A percentile compares a stretch with the other conserved stretches of the same genome.
phyloP scores from a whole-genome alignment of 73 alveolate genomes.

The Breviolum minutum region DNA sequence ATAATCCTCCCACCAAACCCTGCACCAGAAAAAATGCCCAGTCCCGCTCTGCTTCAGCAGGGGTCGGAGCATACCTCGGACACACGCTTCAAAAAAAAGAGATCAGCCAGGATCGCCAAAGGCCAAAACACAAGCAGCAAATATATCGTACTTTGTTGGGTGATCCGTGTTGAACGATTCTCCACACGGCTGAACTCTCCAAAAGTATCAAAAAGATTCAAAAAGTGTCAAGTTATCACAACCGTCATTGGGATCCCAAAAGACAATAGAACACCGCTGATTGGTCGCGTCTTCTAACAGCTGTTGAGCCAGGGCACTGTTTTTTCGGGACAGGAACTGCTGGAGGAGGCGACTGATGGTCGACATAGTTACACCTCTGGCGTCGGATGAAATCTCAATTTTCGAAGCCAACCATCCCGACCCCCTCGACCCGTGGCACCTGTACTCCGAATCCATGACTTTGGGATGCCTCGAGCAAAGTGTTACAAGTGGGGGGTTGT shows the following conservation, averaged over 20 bases:
- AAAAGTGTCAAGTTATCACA: neutral
- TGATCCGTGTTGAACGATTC: too few relatives aligned
- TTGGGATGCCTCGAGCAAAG: conserved; percentile 1
- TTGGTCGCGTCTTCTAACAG: neutral
- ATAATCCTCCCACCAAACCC: neutral
- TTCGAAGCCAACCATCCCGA: too few relatives aligned
- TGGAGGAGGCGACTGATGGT: conserved; percentile 88
- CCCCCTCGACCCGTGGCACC: neutral
- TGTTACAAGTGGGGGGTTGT: neutral
- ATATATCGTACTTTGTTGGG: too few relatives aligned
- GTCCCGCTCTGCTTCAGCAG: conserved; percentile 89
- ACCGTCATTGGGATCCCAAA: neutral
- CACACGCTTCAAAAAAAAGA: neutral
- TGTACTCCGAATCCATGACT: conserved; percentile 39
- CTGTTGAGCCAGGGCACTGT: conserved; percentile 21
- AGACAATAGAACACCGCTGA: neutral
- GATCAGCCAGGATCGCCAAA: neutral
- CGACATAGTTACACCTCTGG: conserved; percentile 29
- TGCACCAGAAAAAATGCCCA: neutral
- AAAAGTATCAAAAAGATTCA: neutral
- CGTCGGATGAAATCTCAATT: too few relatives aligned
- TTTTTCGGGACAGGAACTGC: conserved; percentile 86
- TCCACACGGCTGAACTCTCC: neutral
- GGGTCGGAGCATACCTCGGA: conserved; percentile 28
- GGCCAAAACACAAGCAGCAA: too few relatives aligned